Base-by-base conservation (phyloP, 2,329 filamentous ascomycete species). In the Trichoderma sp. region DNA sequence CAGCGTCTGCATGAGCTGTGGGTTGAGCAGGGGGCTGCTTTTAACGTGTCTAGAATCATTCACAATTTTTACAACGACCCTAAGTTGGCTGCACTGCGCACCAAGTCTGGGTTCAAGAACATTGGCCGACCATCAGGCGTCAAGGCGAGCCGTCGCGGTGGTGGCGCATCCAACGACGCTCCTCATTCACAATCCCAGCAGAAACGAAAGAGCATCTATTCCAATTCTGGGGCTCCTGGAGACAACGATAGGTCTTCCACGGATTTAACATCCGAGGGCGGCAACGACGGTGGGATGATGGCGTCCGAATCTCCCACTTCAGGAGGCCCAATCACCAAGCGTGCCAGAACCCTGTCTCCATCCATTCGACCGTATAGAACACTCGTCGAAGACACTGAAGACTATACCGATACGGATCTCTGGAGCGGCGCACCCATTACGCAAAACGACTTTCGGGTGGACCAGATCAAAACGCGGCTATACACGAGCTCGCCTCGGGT, bases 31-130 rank as follows among this genome's bases (percentile, higher is more conserved):
- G 85, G 85, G 1, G 75, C 83, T 3, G 80, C 80, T 17, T 89
- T 89, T 74, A 87, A 84, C 75, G 78, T 89, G 23, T 82, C 83
- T 58, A 84, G 82, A 75, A 85, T 83, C 2, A 82, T 87, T 1
- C 84, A 87, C 66, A 83, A 87, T 74, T 83, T 89, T 23, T 90
- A 89, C 73, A 86, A 88, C 74, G 88, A 90, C 74, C 78, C 80
- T 0, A 88, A 88, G 76, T 78, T 89, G 1, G 81, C 83, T 15
- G 77, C 80, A 1, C 78, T 89, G 9, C 83, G 88, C 8, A 78
- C 80, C 28, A 86, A 87, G 78, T 85, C 86, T 71, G 88, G 88
- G 0, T 88, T 85, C 72, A 86, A 87, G 63, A 88, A 86, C 73
- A 88, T 89, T 7, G 88, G 88, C 8, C 82, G 88, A 0, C 88